Evolutionary conservation across 176 grass and related monocot species (phyloP).

Genomic region (Musa itinerans): DNA sequence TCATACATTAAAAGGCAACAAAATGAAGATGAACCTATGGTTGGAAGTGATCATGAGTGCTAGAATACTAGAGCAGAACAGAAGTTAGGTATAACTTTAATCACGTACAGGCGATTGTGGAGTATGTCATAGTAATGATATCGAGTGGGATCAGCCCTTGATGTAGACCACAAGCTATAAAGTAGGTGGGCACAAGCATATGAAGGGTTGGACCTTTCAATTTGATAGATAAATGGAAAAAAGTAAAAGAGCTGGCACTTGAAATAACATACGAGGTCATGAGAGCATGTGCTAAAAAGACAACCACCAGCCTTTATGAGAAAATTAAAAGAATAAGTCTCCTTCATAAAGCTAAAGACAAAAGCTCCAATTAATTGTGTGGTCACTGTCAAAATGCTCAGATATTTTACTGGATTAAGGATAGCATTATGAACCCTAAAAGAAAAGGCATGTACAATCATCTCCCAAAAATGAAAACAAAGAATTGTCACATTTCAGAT

Average conservation of each 20-base stretch:
- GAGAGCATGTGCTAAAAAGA: no score
- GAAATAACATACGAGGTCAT: no score
- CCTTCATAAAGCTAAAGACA: neutral
- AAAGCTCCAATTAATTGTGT: neutral
- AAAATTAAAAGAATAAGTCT: no score
- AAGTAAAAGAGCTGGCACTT: no score
- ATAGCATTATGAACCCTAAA: neutral
- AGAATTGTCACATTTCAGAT: no score
- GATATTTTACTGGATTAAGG: neutral
- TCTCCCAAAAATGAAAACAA: no score
- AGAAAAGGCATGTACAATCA: neutral
- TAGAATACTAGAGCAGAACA: neutral
- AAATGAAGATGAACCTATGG: neutral
- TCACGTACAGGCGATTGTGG: neutral
- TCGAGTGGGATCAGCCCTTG: neutral
- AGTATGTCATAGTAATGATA: neutral
- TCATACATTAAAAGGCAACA: neutral
- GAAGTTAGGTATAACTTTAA: neutral
- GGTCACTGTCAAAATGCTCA: neutral
- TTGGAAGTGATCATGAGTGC: neutral
- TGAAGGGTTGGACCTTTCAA: neutral
- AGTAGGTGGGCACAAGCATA: neutral
- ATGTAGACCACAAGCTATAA: neutral
- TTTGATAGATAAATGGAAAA: neutral
- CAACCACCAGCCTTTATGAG: no score